phyloP scores from a whole-genome alignment of 352 stramenopile genomes.

The Phytophthora hybrid region DNA sequence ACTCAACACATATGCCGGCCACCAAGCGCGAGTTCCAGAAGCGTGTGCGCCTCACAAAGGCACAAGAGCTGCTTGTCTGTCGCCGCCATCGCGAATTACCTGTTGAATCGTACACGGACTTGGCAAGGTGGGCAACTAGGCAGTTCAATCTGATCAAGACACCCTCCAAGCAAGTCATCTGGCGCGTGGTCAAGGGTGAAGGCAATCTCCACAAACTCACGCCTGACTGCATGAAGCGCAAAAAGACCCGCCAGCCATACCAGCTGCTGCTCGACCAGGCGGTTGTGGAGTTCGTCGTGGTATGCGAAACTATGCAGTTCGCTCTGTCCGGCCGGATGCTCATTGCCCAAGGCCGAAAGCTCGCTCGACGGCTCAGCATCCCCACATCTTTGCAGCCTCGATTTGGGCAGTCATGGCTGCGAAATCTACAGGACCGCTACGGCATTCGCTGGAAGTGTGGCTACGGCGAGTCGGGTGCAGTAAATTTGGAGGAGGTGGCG shows the following conservation, averaged over 20 bases:
- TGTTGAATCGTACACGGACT: background rate
- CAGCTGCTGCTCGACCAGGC: slow-evolving; percentile 14
- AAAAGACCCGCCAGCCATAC: background rate
- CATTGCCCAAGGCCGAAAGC: background rate
- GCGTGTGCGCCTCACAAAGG: too few species aligned
- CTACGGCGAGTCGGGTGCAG: slow-evolving; percentile 4
- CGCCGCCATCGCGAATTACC: background rate
- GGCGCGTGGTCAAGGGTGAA: background rate
- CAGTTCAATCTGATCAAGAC: slow-evolving; percentile 1
- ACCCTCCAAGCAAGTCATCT: slow-evolving; percentile 13
- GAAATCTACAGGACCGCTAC: slow-evolving; percentile 2
- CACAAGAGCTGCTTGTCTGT: background rate
- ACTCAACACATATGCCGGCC: too few species aligned
- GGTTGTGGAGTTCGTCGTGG: slow-evolving; percentile 7
- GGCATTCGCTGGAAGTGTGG: slow-evolving; percentile 6
- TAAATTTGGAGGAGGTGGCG: background rate
- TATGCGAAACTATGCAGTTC: background rate
- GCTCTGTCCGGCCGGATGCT: slow-evolving; percentile 2
- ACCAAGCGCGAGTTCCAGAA: too few species aligned
- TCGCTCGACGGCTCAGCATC: background rate
- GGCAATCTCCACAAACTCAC: background rate
- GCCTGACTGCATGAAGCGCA: slow-evolving; percentile 1
- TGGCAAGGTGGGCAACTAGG: background rate
- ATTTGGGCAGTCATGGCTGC: slow-evolving; percentile 2
- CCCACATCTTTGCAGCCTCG: background rate